phyloP scores from a whole-genome alignment of 2,329 filamentous ascomycete species.

The Stachybotrys elegans region DNA sequence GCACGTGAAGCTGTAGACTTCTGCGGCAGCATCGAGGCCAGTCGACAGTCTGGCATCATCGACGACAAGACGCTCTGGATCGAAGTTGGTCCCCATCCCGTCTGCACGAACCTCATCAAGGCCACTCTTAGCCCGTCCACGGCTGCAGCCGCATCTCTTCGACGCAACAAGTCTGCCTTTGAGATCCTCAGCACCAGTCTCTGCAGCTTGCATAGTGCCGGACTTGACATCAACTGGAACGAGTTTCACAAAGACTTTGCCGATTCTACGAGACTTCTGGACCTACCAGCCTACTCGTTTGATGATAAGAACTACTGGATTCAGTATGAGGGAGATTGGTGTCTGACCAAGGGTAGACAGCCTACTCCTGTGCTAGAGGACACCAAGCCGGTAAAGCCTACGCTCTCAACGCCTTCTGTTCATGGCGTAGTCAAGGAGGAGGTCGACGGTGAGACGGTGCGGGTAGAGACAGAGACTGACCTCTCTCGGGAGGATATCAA shows the following conservation, averaged over 20 bases:
- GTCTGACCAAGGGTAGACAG: constrained; percentile 59
- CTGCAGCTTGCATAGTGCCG: constrained; percentile 52
- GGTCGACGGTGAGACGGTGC: constrained; percentile 24
- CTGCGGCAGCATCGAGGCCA: constrained; percentile 48
- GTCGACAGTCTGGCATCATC: constrained; percentile 41
- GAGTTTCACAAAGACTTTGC: constrained; percentile 57
- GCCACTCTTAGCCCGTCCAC: constrained; percentile 48
- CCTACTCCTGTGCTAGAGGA: background rate
- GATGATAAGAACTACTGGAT: constrained; percentile 70
- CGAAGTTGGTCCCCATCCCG: constrained; percentile 64
- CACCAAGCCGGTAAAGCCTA: constrained; percentile 33
- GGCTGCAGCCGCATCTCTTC: constrained; percentile 53
- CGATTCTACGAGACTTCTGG: constrained; percentile 41
- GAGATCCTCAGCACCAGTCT: constrained; percentile 56
- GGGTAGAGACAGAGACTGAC: constrained; percentile 61
- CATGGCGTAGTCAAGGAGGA: constrained; percentile 10
- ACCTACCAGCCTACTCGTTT: constrained; percentile 66
- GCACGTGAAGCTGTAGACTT: constrained; percentile 65
- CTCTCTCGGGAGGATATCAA: constrained; percentile 59
- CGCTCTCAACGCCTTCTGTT: constrained; percentile 37
- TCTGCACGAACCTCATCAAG: constrained; percentile 57
- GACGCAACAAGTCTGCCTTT: constrained; percentile 60
- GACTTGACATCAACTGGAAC: constrained; percentile 60
- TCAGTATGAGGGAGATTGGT: constrained; percentile 64
- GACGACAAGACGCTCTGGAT: constrained; percentile 57